Conservation (phyloP, 1,284 basidiomycete genomes). For the Afroboletus lepidellus region DNA sequence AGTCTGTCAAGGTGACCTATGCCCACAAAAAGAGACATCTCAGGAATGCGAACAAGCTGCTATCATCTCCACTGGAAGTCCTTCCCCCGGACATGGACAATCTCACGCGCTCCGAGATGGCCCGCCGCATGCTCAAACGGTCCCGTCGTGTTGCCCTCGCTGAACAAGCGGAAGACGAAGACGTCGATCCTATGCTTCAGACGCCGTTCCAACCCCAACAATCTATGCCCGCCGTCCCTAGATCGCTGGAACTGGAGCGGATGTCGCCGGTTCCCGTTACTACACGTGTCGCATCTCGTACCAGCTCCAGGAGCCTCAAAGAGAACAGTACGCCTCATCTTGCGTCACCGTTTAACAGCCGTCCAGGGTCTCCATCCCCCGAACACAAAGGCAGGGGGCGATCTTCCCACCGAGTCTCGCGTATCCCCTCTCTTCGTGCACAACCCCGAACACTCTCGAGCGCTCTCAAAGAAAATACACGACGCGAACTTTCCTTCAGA, state of each 20-base stretch:
- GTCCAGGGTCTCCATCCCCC: constrained; percentile 45
- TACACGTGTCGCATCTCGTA: constrained; percentile 45
- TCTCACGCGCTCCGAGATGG: constrained; percentile 43
- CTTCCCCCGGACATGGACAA: constrained; percentile 35
- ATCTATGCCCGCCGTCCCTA: not conserved
- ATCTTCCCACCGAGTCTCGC: constrained; percentile 10
- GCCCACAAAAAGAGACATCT: constrained; percentile 27
- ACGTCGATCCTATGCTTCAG: constrained; percentile 17
- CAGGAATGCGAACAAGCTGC: constrained; percentile 7
- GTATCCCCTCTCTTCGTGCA: constrained; percentile 11
- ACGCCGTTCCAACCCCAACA: constrained; percentile 23
- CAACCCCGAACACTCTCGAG: constrained; percentile 28
- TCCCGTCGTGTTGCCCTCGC: constrained; percentile 37
- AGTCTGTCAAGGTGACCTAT: constrained; percentile 31
- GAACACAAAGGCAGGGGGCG: constrained; percentile 13
- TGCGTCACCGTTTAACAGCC: constrained; percentile 40
- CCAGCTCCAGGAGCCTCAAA: constrained; percentile 46
- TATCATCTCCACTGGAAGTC: constrained; percentile 41
- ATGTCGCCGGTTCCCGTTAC: constrained; percentile 44
- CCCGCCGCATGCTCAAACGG: constrained; percentile 48
- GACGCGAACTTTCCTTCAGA: constrained; percentile 1
- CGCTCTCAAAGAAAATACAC: constrained; percentile 18
- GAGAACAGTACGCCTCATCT: constrained; percentile 38
- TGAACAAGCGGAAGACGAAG: constrained; percentile 20
- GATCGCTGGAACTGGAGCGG: constrained; percentile 24